These are phyloP conservation scores for Morella rubra DNA, from an alignment of 306 rosid genomes.

Conservation along the genomic window DNA sequence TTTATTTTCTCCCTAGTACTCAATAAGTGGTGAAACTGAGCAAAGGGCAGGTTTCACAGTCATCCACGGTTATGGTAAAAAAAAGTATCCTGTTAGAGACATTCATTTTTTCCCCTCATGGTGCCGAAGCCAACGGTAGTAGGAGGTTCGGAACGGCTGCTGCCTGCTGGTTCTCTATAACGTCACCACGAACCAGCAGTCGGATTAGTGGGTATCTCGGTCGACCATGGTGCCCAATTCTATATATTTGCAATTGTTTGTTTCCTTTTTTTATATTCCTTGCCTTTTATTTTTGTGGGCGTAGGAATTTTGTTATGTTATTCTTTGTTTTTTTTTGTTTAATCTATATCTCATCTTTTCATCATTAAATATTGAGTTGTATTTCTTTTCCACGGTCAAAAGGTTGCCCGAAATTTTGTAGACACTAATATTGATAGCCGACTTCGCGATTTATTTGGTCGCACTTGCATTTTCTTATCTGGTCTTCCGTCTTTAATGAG, in stretches of 20 bases:
- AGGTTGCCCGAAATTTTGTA: not conserved
- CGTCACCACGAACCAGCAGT: constrained; percentile 1
- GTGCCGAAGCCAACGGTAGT: not conserved
- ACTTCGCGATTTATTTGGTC: constrained; percentile 1
- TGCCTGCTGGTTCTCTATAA: not conserved
- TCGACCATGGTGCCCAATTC: constrained; percentile 8
- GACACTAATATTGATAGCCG: not conserved
- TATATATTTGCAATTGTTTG: not conserved
- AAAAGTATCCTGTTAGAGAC: constrained; percentile 24
- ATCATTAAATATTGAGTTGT: constrained; percentile 14
- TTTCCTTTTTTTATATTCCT: constrained; percentile 39
- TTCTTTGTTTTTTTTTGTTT: constrained; percentile 11
- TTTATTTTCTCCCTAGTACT: constrained; percentile 28
- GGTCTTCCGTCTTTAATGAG: not conserved
- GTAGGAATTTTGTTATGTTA: constrained; percentile 51
- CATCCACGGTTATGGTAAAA: constrained; percentile 13
- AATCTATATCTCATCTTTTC: constrained; percentile 8
- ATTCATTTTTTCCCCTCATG: constrained; percentile 14
- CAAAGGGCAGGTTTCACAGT: constrained; percentile 29
- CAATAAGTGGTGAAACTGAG: constrained; percentile 35
- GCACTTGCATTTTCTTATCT: not conserved
- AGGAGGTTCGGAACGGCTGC: constrained; percentile 4
- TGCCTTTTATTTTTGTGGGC: constrained; percentile 72
- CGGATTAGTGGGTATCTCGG: constrained; percentile 24
- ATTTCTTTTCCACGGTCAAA: not conserved